Evolutionary conservation across 1,284 basidiomycete genomes (phyloP).

Genomic region (Pseudozyma pruni): DNA sequence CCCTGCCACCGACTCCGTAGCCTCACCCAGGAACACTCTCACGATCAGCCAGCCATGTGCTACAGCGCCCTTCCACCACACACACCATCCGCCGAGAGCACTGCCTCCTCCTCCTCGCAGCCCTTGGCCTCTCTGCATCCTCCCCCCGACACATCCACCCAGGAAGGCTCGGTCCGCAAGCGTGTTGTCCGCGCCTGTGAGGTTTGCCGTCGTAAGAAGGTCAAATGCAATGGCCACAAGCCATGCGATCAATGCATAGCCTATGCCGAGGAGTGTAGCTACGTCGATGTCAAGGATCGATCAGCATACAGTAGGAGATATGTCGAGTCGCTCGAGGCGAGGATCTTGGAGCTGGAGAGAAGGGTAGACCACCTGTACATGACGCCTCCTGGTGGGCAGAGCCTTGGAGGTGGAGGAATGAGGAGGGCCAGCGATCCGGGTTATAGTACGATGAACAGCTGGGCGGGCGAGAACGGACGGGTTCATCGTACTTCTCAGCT

Average conservation of each 20-base stretch:
- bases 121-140: neutral
- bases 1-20: no score
- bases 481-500: no score
- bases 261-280: slow-evolving; percentile 45
- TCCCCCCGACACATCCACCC: neutral
- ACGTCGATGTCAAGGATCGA: slow-evolving; percentile 44
- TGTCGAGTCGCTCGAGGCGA: slow-evolving; percentile 45
- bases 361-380: neutral
- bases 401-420: neutral
- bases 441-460: neutral
- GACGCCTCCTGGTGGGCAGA: no score
- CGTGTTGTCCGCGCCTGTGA: slow-evolving; percentile 50
- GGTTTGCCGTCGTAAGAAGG: slow-evolving; percentile 53
- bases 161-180: slow-evolving; percentile 34
- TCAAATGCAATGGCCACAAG: slow-evolving; percentile 55
- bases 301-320: slow-evolving; percentile 50
- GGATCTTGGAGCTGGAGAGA: slow-evolving; percentile 37
- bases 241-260: slow-evolving; percentile 49
- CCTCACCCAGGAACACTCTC: neutral
- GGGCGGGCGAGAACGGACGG: neutral
- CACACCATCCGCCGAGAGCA: slow-evolving; percentile 11
- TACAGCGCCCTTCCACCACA: slow-evolving; percentile 1
- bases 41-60: no score
- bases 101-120: slow-evolving; percentile 3
- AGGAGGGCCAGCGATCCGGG: slow-evolving; percentile 10